Evolutionary conservation across 1,284 basidiomycete genomes (phyloP).

Genomic region (Melampsora abietis-canadensis): DNA sequence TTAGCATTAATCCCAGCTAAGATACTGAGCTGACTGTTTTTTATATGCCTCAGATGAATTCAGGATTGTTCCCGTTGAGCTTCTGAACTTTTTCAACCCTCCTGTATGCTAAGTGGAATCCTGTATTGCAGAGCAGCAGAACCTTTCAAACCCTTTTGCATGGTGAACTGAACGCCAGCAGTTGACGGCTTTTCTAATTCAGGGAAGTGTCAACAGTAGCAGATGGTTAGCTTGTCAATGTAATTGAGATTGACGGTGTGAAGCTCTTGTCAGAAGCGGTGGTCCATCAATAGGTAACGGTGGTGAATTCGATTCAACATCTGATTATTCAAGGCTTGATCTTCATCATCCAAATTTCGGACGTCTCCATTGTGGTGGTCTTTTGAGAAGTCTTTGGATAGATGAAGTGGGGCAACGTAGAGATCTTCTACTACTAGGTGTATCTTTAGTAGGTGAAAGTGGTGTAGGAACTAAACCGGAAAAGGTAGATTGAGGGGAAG

Average conservation of each 20-base stretch:
- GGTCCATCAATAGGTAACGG: neutral
- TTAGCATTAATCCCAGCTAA: too few relatives aligned
- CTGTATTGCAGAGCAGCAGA: too few relatives aligned
- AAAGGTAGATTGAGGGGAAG: neutral
- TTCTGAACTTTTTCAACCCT: too few relatives aligned
- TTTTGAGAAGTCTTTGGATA: conserved; percentile 6
- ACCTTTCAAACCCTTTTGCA: too few relatives aligned
- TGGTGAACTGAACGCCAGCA: too few relatives aligned
- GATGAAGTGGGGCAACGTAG: conserved; percentile 12
- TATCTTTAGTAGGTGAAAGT: conserved; percentile 9
- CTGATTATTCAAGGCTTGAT: neutral
- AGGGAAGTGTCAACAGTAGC: too few relatives aligned
- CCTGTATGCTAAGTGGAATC: too few relatives aligned
- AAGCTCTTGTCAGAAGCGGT: neutral
- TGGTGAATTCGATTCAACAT: neutral
- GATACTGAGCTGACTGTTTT: too few relatives aligned
- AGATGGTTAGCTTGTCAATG: neutral
- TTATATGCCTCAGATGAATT: too few relatives aligned
- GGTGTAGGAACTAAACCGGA: neutral
- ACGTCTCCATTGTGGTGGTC: neutral
- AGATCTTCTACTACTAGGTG: neutral
- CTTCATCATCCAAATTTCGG: neutral
- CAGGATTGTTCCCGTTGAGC: too few relatives aligned
- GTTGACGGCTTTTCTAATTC: too few relatives aligned
- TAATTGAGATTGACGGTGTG: conserved; percentile 6